phyloP scores from a whole-genome alignment of 2,329 filamentous ascomycete species.

The Cladosporium sp. region DNA sequence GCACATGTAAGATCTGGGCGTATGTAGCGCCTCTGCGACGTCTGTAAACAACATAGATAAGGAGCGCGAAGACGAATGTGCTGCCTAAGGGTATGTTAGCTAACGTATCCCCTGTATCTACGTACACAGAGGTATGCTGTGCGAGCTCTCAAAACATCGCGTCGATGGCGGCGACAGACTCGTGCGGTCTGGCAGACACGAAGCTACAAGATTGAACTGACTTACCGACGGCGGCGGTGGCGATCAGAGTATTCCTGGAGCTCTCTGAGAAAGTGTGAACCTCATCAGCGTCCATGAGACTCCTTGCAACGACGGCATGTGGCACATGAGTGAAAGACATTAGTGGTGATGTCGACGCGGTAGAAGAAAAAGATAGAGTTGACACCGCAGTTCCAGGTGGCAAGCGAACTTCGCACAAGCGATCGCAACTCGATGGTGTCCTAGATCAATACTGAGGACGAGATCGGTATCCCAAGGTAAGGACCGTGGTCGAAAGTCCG shows the following conservation, averaged over 20 bases:
- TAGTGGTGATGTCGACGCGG: neutral
- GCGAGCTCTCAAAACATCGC: neutral
- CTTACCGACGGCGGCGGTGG: slow-evolving; percentile 28
- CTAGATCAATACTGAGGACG: neutral
- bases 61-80: slow-evolving; percentile 24
- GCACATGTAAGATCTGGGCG: slow-evolving; percentile 29
- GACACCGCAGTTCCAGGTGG: neutral
- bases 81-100: slow-evolving; percentile 19
- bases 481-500: neutral
- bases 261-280: slow-evolving; percentile 16
- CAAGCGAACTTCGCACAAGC: neutral
- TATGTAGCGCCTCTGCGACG: slow-evolving; percentile 28
- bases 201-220: neutral
- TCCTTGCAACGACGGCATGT: neutral
- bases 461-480: neutral
- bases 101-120: neutral
- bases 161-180: neutral
- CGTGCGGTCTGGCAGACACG: neutral
- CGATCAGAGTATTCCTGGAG: slow-evolving; percentile 26
- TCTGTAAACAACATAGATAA: slow-evolving; percentile 27
- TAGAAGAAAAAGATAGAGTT: neutral
- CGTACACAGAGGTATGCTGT: neutral
- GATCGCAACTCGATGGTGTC: neutral
- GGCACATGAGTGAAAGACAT: neutral
- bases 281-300: neutral